phyloP scores from a whole-genome alignment of 2,329 filamentous ascomycete species.

The Botryotinia narcissicola region DNA sequence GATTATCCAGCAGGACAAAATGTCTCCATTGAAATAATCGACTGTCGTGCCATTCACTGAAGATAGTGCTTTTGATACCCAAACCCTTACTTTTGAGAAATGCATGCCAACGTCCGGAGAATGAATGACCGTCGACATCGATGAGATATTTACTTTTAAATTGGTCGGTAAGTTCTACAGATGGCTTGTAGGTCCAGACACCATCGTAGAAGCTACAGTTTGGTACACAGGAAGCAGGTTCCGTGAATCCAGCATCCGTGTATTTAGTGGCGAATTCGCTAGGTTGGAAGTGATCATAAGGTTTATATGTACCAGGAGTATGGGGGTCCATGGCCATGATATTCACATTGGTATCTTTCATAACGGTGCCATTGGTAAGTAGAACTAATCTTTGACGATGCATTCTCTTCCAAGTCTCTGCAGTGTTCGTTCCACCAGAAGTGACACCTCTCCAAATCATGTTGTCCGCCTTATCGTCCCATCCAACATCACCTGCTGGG shows the following conservation, averaged over 20 bases:
- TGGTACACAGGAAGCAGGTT: slow-evolving; percentile 46
- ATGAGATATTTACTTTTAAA: slow-evolving; percentile 66
- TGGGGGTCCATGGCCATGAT: slow-evolving; percentile 39
- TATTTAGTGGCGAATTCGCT: slow-evolving; percentile 37
- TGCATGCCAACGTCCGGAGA: slow-evolving; percentile 65
- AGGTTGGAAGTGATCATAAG: slow-evolving; percentile 44
- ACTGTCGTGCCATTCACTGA: slow-evolving; percentile 77
- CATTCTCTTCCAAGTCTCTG: slow-evolving; percentile 53
- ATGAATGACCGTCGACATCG: slow-evolving; percentile 74
- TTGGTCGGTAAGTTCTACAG: slow-evolving; percentile 55
- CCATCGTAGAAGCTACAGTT: slow-evolving; percentile 47
- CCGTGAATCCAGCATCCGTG: slow-evolving; percentile 41
- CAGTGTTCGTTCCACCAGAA: slow-evolving; percentile 54
- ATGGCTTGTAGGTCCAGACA: slow-evolving; percentile 48
- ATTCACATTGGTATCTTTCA: slow-evolving; percentile 42
- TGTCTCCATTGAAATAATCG: slow-evolving; percentile 75
- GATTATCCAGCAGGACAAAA: slow-evolving; percentile 76
- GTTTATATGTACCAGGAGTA: slow-evolving; percentile 43
- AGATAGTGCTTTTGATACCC: slow-evolving; percentile 76
- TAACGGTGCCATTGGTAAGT: slow-evolving; percentile 52
- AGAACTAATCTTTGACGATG: slow-evolving; percentile 57
- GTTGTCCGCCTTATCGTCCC: slow-evolving; percentile 55
- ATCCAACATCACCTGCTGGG: slow-evolving; percentile 52
- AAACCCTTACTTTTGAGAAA: slow-evolving; percentile 69
- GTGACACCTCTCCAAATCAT: slow-evolving; percentile 65